These are phyloP conservation scores for Lipomyces japonicus DNA, from an alignment of 805 yeast genomes.

Conservation along the genomic window DNA sequence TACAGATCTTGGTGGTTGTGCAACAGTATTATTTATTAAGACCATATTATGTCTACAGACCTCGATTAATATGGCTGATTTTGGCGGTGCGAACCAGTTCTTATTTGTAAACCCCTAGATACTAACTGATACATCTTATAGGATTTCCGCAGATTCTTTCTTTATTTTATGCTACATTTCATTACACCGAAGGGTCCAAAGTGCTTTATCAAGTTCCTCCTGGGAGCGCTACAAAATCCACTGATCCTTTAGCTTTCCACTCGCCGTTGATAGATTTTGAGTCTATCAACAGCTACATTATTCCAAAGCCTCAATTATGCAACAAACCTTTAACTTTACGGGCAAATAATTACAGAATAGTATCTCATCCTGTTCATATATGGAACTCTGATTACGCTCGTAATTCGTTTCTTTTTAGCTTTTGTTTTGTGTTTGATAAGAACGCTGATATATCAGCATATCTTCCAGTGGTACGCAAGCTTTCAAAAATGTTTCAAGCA, in stretches of 20 bases:
- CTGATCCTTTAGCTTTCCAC: constrained; percentile 28
- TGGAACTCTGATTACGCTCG: constrained; percentile 73
- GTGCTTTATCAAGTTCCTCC: constrained; percentile 87
- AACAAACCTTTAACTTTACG: constrained; percentile 73
- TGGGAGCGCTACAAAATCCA: constrained; percentile 45
- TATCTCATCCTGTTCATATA: constrained; percentile 87
- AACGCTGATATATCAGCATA: constrained; percentile 79
- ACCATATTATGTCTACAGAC: no score
- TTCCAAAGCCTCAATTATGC: constrained; percentile 90
- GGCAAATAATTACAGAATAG: constrained; percentile 62
- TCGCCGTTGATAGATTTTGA: constrained; percentile 68
- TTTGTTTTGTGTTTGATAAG: constrained; percentile 85
- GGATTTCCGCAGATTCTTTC: constrained; percentile 90
- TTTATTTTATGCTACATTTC: constrained; percentile 85
- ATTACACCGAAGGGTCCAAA: constrained; percentile 93
- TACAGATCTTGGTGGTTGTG: no score
- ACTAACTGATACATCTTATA: constrained; percentile 1
- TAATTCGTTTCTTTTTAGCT: constrained; percentile 88
- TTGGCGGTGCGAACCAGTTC: no score
- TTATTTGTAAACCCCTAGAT: no score
- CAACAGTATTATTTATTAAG: no score
- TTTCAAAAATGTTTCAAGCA: constrained; percentile 81
- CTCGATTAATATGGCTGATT: no score
- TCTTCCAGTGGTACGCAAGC: constrained; percentile 75
- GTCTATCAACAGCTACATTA: constrained; percentile 80